A percentile compares a stretch with the other conserved stretches of the same genome.
Conservation (phyloP, 2,329 filamentous ascomycete species). For the Epicoccum sorghinum region DNA sequence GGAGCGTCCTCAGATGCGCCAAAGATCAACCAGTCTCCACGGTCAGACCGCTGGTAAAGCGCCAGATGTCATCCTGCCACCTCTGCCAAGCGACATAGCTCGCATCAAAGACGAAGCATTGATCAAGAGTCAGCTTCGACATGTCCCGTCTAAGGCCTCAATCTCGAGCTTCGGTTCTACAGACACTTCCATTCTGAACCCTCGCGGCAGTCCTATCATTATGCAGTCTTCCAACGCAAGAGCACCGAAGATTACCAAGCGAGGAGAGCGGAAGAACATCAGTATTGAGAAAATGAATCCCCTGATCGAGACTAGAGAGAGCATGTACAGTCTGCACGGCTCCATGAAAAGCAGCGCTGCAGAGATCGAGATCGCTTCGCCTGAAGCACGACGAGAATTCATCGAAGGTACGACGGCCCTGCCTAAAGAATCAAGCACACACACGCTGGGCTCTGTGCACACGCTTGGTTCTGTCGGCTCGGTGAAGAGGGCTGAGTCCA, state of each 20-base stretch:
- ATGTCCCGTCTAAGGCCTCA: conserved; percentile 46
- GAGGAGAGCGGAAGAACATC: conserved; percentile 42
- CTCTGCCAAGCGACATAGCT: conserved; percentile 46
- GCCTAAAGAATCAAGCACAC: conserved; percentile 22
- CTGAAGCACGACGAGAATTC: conserved; percentile 7
- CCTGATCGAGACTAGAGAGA: conserved; percentile 26
- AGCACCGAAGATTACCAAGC: conserved; percentile 46
- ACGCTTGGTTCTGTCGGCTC: conserved; percentile 20
- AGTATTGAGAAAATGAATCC: conserved; percentile 40
- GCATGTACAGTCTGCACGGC: conserved; percentile 18
- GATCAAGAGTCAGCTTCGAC: conserved; percentile 33
- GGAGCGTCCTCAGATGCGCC: conserved; percentile 28
- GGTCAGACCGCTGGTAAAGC: conserved; percentile 43
- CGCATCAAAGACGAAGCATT: conserved; percentile 32
- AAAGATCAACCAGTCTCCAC: conserved; percentile 34
- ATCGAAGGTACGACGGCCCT: neutral
- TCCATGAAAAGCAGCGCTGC: conserved; percentile 26
- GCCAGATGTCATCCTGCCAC: conserved; percentile 51
- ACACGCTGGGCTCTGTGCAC: conserved; percentile 21
- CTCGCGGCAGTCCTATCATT: conserved; percentile 44
- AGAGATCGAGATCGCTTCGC: conserved; percentile 12
- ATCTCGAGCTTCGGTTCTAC: conserved; percentile 50
- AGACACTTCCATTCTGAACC: conserved; percentile 50
- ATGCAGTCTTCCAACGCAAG: conserved; percentile 29
- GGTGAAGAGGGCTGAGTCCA: conserved; percentile 43